These are phyloP conservation scores for Eucalyptus microcorys DNA, from an alignment of 345 rosid genomes.

Conservation along the genomic window DNA sequence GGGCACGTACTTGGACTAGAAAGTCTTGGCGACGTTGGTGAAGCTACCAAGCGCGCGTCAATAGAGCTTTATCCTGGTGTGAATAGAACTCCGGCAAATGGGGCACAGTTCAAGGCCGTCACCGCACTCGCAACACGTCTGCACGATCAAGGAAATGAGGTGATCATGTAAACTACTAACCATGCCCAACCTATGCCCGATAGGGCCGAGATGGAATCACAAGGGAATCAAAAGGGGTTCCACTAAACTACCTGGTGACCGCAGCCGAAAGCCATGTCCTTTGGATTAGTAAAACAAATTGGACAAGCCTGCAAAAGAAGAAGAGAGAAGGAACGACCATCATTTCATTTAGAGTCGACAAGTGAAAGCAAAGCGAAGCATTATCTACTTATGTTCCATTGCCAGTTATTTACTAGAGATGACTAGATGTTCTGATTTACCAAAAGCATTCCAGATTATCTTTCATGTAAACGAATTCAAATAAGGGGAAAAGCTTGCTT, in stretches of 20 bases:
- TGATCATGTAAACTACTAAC: neutral
- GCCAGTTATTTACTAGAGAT: neutral
- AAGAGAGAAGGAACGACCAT: neutral
- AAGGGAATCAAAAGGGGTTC: neutral
- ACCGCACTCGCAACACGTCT: conserved; percentile 39
- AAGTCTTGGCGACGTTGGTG: neutral
- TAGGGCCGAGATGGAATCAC: neutral
- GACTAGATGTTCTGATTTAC: neutral
- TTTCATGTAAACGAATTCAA: neutral
- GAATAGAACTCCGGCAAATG: conserved; percentile 25
- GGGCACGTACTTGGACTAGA: neutral
- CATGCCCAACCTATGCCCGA: neutral
- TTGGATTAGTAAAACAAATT: conserved; percentile 24
- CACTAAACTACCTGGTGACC: conserved; percentile 31
- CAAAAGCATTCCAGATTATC: neutral
- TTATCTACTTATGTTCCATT: neutral
- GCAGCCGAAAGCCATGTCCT: conserved; percentile 44
- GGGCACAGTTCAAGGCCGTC: conserved; percentile 27
- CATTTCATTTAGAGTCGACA: neutral
- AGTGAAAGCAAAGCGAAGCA: neutral
- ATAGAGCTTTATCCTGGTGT: conserved; percentile 32
- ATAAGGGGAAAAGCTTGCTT: neutral
- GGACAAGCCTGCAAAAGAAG: conserved; percentile 18
- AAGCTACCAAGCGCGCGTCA: neutral
- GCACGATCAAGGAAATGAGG: neutral